Evolutionary conservation across 768 basidiomycete species (phyloP).

Genomic region (Tubosaeta sp.): DNA sequence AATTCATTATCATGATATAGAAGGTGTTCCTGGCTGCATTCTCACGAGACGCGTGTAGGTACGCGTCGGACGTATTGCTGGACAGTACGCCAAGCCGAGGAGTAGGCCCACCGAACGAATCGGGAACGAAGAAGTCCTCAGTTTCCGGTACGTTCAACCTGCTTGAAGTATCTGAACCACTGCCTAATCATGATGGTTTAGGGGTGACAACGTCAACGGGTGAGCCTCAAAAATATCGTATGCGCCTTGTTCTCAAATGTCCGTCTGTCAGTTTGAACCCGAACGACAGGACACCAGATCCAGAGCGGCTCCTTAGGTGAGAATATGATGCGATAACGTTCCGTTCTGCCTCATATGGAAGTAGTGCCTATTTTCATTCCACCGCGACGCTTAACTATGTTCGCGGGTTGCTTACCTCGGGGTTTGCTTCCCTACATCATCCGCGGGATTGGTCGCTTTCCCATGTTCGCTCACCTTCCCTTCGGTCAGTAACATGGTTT

Average conservation of each 20-base stretch:
- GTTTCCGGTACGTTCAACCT: conserved; percentile 66
- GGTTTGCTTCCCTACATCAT: conserved; percentile 90
- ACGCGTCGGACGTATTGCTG: conserved; percentile 88
- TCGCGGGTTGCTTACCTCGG: conserved; percentile 81
- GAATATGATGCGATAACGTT: conserved; percentile 2
- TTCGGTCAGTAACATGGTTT: conserved; percentile 45
- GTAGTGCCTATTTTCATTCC: conserved; percentile 94
- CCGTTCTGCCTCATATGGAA: conserved; percentile 5
- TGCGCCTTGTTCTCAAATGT: neutral
- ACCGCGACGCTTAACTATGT: conserved; percentile 91
- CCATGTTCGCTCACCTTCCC: conserved; percentile 81
- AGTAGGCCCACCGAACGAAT: conserved; percentile 79
- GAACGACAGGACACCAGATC: conserved; percentile 83
- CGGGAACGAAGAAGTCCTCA: conserved; percentile 70
- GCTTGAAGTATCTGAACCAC: neutral
- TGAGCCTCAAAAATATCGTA: conserved; percentile 28
- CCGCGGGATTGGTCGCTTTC: conserved; percentile 89
- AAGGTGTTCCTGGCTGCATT: neutral
- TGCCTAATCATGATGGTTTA: conserved; percentile 28
- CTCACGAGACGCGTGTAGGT: conserved; percentile 39
- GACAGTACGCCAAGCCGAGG: conserved; percentile 94
- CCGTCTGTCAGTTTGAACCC: conserved; percentile 45
- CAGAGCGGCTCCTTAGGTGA: conserved; percentile 77
- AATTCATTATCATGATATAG: neutral
- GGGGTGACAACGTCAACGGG: conserved; percentile 98